Conservation (phyloP, 257 asterid genomes). For the Penstemon barbatus region DNA sequence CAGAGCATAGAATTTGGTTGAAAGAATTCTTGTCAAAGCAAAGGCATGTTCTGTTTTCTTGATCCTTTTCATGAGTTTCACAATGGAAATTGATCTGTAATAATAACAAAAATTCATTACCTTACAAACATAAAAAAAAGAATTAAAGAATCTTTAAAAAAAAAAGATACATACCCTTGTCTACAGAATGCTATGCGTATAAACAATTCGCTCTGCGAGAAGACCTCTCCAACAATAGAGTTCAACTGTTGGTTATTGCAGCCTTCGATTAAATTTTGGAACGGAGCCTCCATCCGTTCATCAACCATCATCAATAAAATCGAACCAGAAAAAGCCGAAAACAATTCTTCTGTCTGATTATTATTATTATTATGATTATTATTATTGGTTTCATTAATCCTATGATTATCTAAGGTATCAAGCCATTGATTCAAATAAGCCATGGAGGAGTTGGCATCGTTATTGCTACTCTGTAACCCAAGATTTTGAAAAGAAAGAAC, state of each 20-base stretch:
- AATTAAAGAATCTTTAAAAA: neutral
- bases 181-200: constrained; percentile 25
- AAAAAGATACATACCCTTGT: constrained; percentile 37
- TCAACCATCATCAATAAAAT: constrained; percentile 22
- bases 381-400: no score
- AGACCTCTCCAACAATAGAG: constrained; percentile 10
- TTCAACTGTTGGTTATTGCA: constrained; percentile 24
- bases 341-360: neutral
- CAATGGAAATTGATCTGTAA: constrained; percentile 35
- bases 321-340: neutral
- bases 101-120: neutral
- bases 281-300: neutral
- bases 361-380: neutral
- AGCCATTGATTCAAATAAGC: no score
- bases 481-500: no score
- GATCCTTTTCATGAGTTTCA: constrained; percentile 30
- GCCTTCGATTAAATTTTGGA: constrained; percentile 16
- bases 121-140: neutral
- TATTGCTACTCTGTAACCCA: no score
- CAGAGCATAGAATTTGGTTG: constrained; percentile 18
- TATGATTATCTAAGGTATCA: no score
- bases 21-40: constrained; percentile 12
- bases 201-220: neutral
- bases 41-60: constrained; percentile 28
- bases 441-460: no score